phyloP scores from a whole-genome alignment of 345 rosid genomes.

The Erucastrum elatum region DNA sequence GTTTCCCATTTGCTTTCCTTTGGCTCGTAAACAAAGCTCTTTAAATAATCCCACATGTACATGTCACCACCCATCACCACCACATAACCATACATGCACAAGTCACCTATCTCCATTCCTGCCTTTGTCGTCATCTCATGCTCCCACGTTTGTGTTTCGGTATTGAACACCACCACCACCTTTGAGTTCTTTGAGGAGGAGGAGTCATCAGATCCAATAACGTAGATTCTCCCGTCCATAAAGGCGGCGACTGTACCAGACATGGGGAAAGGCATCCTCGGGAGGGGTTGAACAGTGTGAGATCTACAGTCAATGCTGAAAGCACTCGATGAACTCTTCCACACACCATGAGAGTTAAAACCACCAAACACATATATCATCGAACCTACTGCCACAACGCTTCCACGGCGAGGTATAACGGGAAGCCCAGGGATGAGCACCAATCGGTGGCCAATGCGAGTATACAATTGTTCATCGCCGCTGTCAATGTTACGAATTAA shows the following conservation, averaged over 20 bases:
- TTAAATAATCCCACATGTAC: not conserved
- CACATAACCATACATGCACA: too few relatives aligned
- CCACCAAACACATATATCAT: not conserved
- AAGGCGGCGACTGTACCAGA: not conserved
- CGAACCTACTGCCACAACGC: not conserved
- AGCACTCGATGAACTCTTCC: not conserved
- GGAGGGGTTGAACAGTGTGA: not conserved
- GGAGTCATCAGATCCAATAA: too few relatives aligned
- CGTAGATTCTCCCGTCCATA: not conserved
- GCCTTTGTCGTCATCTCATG: too few relatives aligned
- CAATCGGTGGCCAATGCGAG: not conserved
- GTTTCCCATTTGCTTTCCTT: not conserved
- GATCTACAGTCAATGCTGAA: not conserved
- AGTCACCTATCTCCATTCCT: too few relatives aligned
- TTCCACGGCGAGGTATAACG: not conserved
- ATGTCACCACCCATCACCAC: not conserved
- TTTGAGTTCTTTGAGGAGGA: too few relatives aligned
- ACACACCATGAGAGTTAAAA: not conserved
- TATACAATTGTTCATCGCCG: not conserved
- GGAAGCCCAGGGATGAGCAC: not conserved
- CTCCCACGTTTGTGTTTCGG: too few relatives aligned
- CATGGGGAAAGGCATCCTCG: not conserved
- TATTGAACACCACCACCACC: too few relatives aligned
- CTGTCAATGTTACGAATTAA: not conserved
- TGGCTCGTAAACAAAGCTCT: not conserved